Percentiles rank a stretch among this genome's conserved stretches.
These are phyloP conservation scores for Nevesoporus exiguus DNA, from an alignment of 768 basidiomycete genomes.

Conservation along the genomic window DNA sequence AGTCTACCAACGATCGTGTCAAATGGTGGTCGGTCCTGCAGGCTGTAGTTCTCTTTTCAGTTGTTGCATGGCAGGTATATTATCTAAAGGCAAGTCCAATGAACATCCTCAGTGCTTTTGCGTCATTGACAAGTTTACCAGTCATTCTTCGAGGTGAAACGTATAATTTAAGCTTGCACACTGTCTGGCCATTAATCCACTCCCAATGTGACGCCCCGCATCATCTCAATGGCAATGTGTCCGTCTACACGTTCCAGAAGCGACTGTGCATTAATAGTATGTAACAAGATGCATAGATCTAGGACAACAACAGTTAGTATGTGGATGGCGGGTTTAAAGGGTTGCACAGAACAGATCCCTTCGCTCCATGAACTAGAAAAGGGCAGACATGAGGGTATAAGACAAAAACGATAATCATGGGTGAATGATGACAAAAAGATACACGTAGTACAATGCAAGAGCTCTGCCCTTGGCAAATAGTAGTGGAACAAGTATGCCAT, in stretches of 20 bases:
- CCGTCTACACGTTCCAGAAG: not conserved
- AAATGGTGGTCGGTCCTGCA: constrained; percentile 99
- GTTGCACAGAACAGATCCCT: not conserved
- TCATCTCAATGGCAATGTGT: not conserved
- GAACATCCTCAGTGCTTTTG: not conserved
- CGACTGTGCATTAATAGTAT: constrained; percentile 18
- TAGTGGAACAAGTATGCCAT: constrained; percentile 4
- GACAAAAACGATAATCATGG: constrained; percentile 14
- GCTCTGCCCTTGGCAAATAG: constrained; percentile 9
- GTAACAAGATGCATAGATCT: constrained; percentile 27
- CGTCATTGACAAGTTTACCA: constrained; percentile 23
- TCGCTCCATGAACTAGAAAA: constrained; percentile 9
- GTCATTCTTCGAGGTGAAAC: constrained; percentile 91
- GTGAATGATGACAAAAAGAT: constrained; percentile 8
- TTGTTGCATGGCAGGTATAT: constrained; percentile 97
- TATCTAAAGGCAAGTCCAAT: constrained; percentile 73
- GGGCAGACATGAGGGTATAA: constrained; percentile 17
- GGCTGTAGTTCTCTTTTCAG: constrained; percentile 77
- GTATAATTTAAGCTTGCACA: constrained; percentile 60
- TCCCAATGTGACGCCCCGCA: not conserved
- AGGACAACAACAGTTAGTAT: constrained; percentile 26
- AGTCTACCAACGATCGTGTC: constrained; percentile 90
- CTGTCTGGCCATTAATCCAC: not conserved
- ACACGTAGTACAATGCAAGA: constrained; percentile 18
- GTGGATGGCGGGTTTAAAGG: constrained; percentile 2